Percentiles rank a stretch among this genome's conserved stretches.
phyloP scores from a whole-genome alignment of 139 green algal genomes.

The Zygnema circumcarinatum region DNA sequence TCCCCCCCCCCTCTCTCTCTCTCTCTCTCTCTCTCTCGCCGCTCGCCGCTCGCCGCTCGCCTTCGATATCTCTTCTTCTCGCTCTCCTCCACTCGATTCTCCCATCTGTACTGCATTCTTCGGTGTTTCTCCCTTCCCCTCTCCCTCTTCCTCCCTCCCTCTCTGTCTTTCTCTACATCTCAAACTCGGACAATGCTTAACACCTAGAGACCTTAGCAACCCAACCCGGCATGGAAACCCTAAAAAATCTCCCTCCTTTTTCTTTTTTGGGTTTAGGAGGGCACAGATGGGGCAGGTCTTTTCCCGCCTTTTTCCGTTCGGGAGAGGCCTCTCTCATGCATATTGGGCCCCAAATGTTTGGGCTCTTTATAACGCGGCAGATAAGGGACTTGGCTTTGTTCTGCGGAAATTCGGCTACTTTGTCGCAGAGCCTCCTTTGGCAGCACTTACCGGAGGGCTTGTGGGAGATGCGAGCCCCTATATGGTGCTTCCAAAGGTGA shows the following conservation, averaged over 20 bases:
- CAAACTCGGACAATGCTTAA: no score
- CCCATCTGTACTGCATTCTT: no score
- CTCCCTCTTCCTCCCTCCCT: no score
- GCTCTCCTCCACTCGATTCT: no score
- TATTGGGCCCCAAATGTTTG: constrained; percentile 97
- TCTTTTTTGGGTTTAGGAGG: not conserved
- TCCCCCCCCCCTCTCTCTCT: no score
- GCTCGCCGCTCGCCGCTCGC: no score
- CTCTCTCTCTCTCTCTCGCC: no score
- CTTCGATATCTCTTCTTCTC: no score
- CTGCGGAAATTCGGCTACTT: constrained; percentile 6
- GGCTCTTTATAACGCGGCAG: constrained; percentile 82
- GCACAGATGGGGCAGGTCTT: constrained; percentile 53
- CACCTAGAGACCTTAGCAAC: no score
- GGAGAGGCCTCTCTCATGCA: constrained; percentile 84
- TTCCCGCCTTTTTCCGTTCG: constrained; percentile 89
- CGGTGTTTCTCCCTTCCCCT: no score
- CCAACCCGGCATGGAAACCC: no score
- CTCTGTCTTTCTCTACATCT: no score
- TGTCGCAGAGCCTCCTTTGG: not conserved
- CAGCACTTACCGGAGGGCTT: constrained; percentile 71
- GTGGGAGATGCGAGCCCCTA: constrained; percentile 69
- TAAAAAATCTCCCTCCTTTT: not conserved
- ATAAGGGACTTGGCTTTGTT: constrained; percentile 71
- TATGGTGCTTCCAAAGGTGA: constrained; percentile 75